These are phyloP conservation scores for Knoxia roxburghii DNA, from an alignment of 257 asterid genomes.

Conservation along the genomic window DNA sequence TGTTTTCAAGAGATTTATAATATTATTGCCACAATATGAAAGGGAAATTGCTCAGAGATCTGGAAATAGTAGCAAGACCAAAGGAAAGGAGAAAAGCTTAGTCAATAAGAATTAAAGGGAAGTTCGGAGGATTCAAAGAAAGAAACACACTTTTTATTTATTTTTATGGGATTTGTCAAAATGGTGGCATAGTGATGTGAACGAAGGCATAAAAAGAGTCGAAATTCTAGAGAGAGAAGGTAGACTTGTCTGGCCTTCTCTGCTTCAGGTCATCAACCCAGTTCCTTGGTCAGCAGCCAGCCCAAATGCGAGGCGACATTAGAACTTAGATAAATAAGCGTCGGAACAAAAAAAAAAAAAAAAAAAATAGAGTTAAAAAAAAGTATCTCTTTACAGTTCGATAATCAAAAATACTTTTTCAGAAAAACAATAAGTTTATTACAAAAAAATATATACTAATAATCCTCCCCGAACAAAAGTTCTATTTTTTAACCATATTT, in stretches of 20 bases:
- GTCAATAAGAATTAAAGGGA: conserved; percentile 12
- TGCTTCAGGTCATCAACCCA: not conserved
- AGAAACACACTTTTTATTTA: not conserved
- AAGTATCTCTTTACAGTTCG: too few relatives aligned
- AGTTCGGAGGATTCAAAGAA: conserved; percentile 14
- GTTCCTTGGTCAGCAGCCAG: conserved; percentile 9
- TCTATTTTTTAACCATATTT: too few relatives aligned
- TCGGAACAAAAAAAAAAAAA: too few relatives aligned
- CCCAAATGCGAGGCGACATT: conserved; percentile 1
- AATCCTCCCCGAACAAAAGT: too few relatives aligned
- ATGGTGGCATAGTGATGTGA: conserved; percentile 1
- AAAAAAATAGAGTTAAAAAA: too few relatives aligned
- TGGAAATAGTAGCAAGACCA: not conserved
- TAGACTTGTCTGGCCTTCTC: conserved; percentile 1
- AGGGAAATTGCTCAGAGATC: conserved; percentile 14
- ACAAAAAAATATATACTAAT: too few relatives aligned
- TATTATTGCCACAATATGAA: not conserved
- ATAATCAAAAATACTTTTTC: too few relatives aligned
- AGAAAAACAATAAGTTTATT: too few relatives aligned
- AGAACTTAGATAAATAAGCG: not conserved
- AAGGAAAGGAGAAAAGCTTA: conserved; percentile 4
- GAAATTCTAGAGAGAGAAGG: conserved; percentile 14
- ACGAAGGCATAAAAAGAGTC: conserved; percentile 5
- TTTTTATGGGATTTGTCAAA: not conserved
- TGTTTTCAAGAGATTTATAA: not conserved